Base-by-base conservation (phyloP, 2,329 filamentous ascomycete genomes). In the Pezicula carpinea region DNA sequence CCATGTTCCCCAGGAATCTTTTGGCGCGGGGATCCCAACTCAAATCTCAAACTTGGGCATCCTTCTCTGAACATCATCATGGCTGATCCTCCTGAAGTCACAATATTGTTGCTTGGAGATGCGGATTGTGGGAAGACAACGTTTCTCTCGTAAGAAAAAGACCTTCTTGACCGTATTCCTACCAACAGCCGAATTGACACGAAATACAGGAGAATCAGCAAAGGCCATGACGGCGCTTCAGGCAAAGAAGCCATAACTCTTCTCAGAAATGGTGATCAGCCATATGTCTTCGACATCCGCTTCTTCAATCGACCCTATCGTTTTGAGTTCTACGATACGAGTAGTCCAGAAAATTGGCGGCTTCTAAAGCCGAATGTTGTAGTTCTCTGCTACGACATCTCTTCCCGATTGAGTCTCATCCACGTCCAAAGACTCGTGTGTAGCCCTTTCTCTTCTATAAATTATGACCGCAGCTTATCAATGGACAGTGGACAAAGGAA, bases 381-480 rank as follows among this genome's bases (percentile, higher is more conserved):
- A 43, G 66, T 82, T 22, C 64, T 83, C 48, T 83, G 80, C 64
- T 83, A 78, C 57, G 79, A 82, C 57, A 80, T 83, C 57, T 77
- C 75, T 62, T 74, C 76, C 52, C 71, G 80, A 35, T 59, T 76
- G 36, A 80, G 72, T 55, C 70, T 83, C 44, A 73, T 80, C 55
- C 79, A 81, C 57, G 71, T 81, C 68, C 72, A 79, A 59, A 66
- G 72, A 64, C 65, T 75, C 57, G 79, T 82, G 49, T 53, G 75
- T 50, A 8, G 43, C 38, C n/a, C 40, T 8, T 42, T 22, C 43
- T 41, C 7, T 41, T 22, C 31, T 34, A n/a, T 32, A 8, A 14
- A 31, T 18, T 35, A 17, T 21, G 13, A 3, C 6, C 11, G 29
- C 43, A 17, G 18, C 34, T 23, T 17, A 29, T 10, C 14, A n/a